Conservation (phyloP, 2,329 filamentous ascomycete genomes). For the Alternaria tenuissima region DNA sequence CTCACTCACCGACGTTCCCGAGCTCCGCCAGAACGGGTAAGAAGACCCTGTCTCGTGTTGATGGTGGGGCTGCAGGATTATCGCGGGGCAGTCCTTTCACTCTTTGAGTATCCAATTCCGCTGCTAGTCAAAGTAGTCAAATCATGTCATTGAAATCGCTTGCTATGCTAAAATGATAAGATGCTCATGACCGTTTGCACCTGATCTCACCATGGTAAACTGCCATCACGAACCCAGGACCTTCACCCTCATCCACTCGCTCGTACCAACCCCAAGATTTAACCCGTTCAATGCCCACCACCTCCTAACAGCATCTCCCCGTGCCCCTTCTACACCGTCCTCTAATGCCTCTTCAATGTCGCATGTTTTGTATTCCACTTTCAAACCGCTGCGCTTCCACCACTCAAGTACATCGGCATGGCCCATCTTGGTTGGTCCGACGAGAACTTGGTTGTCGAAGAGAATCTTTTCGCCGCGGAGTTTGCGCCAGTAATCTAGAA, state of each 20-base stretch:
- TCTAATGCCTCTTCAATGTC: conserved; percentile 95
- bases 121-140: background rate
- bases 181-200: background rate
- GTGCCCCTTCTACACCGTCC: conserved; percentile 75
- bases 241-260: conserved; percentile 88
- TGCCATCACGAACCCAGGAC: conserved; percentile 59
- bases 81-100: conserved; percentile 9
- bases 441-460: conserved; percentile 83
- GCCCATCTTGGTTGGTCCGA: conserved; percentile 86
- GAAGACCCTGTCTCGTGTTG: conserved; percentile 18
- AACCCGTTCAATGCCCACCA: conserved; percentile 92
- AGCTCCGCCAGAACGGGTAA: conserved; percentile 24
- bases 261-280: conserved; percentile 81
- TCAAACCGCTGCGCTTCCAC: conserved; percentile 82
- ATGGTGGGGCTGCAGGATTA: conserved; percentile 9
- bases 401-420: conserved; percentile 87
- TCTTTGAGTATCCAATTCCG: conserved; percentile 17
- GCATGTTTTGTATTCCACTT: conserved; percentile 92
- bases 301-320: conserved; percentile 74
- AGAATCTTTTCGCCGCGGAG: conserved; percentile 78
- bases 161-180: background rate
- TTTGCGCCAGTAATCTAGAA: conserved; percentile 83
- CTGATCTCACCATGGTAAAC: background rate
- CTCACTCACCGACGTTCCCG: conserved; percentile 16
- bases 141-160: background rate